phyloP scores from a whole-genome alignment of 371 early-diverging fungal species.

The Cokeromyces recurvatus region DNA sequence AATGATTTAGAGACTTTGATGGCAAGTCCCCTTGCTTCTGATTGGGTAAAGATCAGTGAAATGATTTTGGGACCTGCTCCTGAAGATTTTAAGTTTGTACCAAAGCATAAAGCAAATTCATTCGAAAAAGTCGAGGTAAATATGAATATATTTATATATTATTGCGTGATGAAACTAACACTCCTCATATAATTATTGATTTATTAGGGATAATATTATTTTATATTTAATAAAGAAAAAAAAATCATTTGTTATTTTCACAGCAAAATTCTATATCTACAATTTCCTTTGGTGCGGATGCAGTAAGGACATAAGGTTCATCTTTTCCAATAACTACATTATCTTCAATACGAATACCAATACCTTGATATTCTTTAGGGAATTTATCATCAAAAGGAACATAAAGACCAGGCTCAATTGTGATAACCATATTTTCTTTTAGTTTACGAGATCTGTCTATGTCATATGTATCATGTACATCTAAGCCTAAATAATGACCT shows the following conservation, averaged over 20 bases:
- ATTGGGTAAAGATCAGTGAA: conserved; percentile 89
- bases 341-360: conserved; percentile 96
- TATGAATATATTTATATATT: no score
- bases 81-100: conserved; percentile 80
- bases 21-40: conserved; percentile 74
- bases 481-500: conserved; percentile 92
- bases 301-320: conserved; percentile 70
- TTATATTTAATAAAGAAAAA: conserved; percentile 3
- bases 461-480: conserved; percentile 88
- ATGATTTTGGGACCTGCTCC: conserved; percentile 83
- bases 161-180: no score
- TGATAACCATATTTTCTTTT: conserved; percentile 83
- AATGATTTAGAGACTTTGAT: conserved; percentile 93
- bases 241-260: conserved; percentile 12
- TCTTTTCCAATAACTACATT: conserved; percentile 76
- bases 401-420: conserved; percentile 95
- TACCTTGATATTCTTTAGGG: conserved; percentile 82
- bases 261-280: conserved; percentile 83
- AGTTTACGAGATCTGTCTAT: conserved; percentile 69
- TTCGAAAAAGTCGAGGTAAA: conserved; percentile 50
- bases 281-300: conserved; percentile 81
- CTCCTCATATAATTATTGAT: background rate
- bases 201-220: background rate
- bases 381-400: conserved; percentile 74
- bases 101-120: conserved; percentile 91